Conservation (phyloP, 208 protist species). For the Trypanosoma cruzi region DNA sequence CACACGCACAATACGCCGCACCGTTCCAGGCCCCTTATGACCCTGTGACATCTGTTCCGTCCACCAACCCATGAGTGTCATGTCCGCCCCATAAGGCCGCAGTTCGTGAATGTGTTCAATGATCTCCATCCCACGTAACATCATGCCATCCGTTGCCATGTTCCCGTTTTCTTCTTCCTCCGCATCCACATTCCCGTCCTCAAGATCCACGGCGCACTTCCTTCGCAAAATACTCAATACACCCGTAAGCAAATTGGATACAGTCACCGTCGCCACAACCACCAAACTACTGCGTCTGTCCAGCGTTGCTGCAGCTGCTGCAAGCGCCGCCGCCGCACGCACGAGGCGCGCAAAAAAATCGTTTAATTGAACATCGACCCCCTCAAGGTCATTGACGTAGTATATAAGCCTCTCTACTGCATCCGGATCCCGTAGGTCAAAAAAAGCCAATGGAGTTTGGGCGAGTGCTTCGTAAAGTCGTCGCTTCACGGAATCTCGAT, state of each 20-base stretch:
- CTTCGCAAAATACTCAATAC: conserved; percentile 1
- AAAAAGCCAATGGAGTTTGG: conserved; percentile 63
- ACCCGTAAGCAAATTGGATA: background rate
- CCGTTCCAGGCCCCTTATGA: background rate
- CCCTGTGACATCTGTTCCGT: conserved; percentile 26
- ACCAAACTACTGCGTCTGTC: conserved; percentile 21
- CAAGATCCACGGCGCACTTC: background rate
- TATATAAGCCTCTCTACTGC: conserved; percentile 76
- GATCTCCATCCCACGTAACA: conserved; percentile 80
- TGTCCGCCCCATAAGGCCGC: conserved; percentile 71
- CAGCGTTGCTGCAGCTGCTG: conserved; percentile 31
- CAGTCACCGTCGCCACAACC: conserved; percentile 25
- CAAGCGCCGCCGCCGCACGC: conserved; percentile 30
- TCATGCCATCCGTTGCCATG: conserved; percentile 43
- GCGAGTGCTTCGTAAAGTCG: conserved; percentile 67
- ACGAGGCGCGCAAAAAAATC: conserved; percentile 40
- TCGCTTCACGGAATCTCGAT: conserved; percentile 50
- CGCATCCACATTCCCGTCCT: conserved; percentile 38
- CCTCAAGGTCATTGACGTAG: conserved; percentile 84
- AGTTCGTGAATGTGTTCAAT: conserved; percentile 61
- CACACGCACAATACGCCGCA: background rate
- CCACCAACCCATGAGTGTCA: conserved; percentile 69
- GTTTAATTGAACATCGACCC: conserved; percentile 80
- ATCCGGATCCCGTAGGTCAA: conserved; percentile 56
- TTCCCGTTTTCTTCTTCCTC: conserved; percentile 67